phyloP scores from a whole-genome alignment of 441 rosid genomes.

The Erodium moschatum region DNA sequence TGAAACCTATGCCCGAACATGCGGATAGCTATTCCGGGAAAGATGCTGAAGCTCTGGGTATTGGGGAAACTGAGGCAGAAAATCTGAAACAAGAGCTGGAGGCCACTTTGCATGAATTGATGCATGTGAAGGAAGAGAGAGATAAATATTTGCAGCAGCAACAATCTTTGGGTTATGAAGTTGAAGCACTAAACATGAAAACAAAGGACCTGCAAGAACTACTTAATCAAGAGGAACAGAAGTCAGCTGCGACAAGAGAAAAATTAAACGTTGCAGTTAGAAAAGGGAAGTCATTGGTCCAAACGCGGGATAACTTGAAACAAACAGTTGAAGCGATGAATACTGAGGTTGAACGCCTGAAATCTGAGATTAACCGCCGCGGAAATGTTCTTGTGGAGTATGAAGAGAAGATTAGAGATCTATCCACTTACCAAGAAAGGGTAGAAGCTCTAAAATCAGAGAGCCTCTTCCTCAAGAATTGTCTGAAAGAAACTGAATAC shows the following conservation, averaged over 20 bases:
- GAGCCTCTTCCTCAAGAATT: slow-evolving; percentile 46
- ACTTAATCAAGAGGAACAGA: slow-evolving; percentile 83
- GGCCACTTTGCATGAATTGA: slow-evolving; percentile 49
- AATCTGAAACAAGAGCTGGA: slow-evolving; percentile 65
- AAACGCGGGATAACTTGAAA: slow-evolving; percentile 75
- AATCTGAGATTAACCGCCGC: slow-evolving; percentile 51
- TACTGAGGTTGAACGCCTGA: slow-evolving; percentile 50
- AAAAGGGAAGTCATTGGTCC: slow-evolving; percentile 96
- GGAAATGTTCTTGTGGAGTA: slow-evolving; percentile 47
- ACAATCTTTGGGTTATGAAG: slow-evolving; percentile 50
- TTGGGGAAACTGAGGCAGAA: slow-evolving; percentile 35
- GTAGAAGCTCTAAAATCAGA: slow-evolving; percentile 61
- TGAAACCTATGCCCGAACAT: slow-evolving; percentile 29
- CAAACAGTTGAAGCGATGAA: slow-evolving; percentile 69
- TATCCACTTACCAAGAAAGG: slow-evolving; percentile 47
- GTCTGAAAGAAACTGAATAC: slow-evolving; percentile 53
- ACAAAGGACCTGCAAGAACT: slow-evolving; percentile 53
- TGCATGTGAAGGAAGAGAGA: slow-evolving; percentile 59
- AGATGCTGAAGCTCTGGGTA: slow-evolving; percentile 29
- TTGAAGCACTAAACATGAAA: slow-evolving; percentile 53
- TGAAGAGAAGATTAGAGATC: slow-evolving; percentile 54
- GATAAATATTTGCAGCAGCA: slow-evolving; percentile 52
- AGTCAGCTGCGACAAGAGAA: slow-evolving; percentile 70
- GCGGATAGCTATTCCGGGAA: slow-evolving; percentile 25
- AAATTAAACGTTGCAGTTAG: slow-evolving; percentile 90